phyloP scores from a whole-genome alignment of 2,329 filamentous ascomycete genomes.

The Neoarthrinium moseri region DNA sequence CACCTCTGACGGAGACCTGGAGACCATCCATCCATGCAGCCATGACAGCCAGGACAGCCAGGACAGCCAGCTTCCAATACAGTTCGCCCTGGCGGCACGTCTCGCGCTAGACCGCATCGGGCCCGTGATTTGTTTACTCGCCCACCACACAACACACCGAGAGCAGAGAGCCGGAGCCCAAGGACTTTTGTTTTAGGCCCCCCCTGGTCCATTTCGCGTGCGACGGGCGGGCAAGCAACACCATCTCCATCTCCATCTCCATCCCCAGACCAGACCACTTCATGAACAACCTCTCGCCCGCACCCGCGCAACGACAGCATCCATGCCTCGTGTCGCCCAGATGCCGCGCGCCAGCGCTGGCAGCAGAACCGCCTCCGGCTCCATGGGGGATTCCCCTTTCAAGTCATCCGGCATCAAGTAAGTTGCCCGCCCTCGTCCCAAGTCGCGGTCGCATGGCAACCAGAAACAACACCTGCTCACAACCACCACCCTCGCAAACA shows the following conservation, averaged over 20 bases:
- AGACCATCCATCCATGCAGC: no score
- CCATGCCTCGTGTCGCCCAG: conserved; percentile 60
- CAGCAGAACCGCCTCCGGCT: conserved; percentile 45
- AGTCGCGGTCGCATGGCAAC: background rate
- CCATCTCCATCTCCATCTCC: conserved; percentile 16
- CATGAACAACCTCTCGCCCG: conserved; percentile 15
- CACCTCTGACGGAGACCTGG: no score
- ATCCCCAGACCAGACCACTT: no score
- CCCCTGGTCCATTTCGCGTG: conserved; percentile 1
- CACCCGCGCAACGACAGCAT: conserved; percentile 19
- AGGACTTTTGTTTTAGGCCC: conserved; percentile 4
- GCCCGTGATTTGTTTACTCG: background rate
- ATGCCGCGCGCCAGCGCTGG: conserved; percentile 47
- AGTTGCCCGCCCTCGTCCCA: conserved; percentile 21
- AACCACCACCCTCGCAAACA: conserved; percentile 33
- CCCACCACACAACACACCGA: conserved; percentile 1
- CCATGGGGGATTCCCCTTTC: conserved; percentile 50
- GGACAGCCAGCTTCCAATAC: background rate
- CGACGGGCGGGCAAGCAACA: background rate
- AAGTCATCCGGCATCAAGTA: conserved; percentile 57
- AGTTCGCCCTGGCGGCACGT: background rate
- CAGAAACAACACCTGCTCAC: no score
- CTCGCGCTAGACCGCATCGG: background rate
- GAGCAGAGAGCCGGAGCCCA: no score
- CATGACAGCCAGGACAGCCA: no score